A percentile compares a stretch with the other conserved stretches of the same genome.
These are phyloP conservation scores for Acanthamoeba lenticulata DNA, from an alignment of 208 protist genomes.

Conservation along the genomic window DNA sequence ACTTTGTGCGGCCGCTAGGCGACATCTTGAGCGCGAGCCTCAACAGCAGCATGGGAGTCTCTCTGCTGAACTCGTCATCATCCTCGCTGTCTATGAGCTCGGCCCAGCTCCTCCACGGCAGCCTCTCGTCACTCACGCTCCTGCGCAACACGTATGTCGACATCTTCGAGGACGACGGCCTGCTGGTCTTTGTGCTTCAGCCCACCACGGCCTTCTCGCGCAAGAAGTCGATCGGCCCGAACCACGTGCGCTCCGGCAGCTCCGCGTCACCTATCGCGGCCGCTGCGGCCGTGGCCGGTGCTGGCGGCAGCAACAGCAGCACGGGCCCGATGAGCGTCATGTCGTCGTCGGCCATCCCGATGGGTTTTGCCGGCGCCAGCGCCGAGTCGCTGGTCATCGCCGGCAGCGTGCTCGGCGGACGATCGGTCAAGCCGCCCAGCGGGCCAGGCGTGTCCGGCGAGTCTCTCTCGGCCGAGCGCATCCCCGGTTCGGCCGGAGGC, in stretches of 20 bases:
- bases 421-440: neutral
- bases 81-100: neutral
- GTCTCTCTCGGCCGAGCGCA: neutral
- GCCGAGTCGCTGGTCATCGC: conserved; percentile 14
- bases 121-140: neutral
- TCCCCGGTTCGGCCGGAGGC: too few species aligned
- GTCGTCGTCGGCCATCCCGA: neutral
- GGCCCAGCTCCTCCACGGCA: neutral
- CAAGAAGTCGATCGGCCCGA: neutral
- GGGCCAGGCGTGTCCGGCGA: neutral
- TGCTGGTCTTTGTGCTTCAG: neutral
- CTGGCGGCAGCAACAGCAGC: neutral
- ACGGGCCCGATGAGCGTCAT: neutral
- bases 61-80: too few species aligned
- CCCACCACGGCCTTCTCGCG: conserved; percentile 10
- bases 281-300: too few species aligned
- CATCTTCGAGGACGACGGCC: conserved; percentile 15
- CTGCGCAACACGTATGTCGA: neutral
- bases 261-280: neutral
- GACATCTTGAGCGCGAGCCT: neutral
- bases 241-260: neutral
- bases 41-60: too few species aligned
- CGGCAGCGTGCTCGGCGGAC: neutral
- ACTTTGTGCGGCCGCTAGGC: conserved; percentile 28
- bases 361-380: neutral